Evolutionary conservation across 2,329 filamentous ascomycete species (phyloP).

Genomic region (Boeremia exigua): DNA sequence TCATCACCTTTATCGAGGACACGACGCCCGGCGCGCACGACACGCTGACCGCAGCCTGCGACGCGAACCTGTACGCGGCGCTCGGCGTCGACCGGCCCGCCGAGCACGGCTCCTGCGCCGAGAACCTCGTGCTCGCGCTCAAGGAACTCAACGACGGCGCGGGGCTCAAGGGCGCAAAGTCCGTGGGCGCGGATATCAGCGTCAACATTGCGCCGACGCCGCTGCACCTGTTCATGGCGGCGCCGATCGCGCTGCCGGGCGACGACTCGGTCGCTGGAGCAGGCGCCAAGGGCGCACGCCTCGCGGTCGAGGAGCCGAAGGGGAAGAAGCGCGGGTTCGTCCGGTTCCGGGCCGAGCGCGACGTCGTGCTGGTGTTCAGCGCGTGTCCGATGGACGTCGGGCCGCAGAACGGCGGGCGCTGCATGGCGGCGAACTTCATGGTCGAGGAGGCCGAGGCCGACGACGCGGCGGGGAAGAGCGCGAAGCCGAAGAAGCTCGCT

Average conservation of each 20-base stretch:
- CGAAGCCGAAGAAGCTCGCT: slow-evolving; percentile 22
- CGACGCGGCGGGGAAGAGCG: slow-evolving; percentile 26
- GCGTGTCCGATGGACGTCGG: slow-evolving; percentile 49
- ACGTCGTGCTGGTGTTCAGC: slow-evolving; percentile 47
- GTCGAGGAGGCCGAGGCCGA: slow-evolving; percentile 42
- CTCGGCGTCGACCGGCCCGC: slow-evolving; percentile 53
- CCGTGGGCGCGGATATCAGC: slow-evolving; percentile 55
- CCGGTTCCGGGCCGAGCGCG: slow-evolving; percentile 44
- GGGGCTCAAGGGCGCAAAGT: slow-evolving; percentile 54
- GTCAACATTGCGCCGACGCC: slow-evolving; percentile 57
- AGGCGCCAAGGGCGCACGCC: slow-evolving; percentile 38
- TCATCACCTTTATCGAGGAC: slow-evolving; percentile 56
- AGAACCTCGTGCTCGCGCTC: slow-evolving; percentile 57
- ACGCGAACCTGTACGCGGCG: slow-evolving; percentile 51
- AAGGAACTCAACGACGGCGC: slow-evolving; percentile 56
- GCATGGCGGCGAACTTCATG: slow-evolving; percentile 50
- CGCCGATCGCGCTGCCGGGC: slow-evolving; percentile 27
- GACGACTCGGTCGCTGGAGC: slow-evolving; percentile 20
- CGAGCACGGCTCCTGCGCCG: slow-evolving; percentile 56
- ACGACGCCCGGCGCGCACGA: slow-evolving; percentile 53
- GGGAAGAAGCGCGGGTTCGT: slow-evolving; percentile 46
- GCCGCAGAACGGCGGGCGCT: slow-evolving; percentile 44
- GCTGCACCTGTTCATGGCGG: slow-evolving; percentile 53
- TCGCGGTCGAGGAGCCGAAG: slow-evolving; percentile 40
- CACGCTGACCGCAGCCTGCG: slow-evolving; percentile 56